phyloP scores from a whole-genome alignment of 305 asterid species.

The Fraxinus angustifolia region DNA sequence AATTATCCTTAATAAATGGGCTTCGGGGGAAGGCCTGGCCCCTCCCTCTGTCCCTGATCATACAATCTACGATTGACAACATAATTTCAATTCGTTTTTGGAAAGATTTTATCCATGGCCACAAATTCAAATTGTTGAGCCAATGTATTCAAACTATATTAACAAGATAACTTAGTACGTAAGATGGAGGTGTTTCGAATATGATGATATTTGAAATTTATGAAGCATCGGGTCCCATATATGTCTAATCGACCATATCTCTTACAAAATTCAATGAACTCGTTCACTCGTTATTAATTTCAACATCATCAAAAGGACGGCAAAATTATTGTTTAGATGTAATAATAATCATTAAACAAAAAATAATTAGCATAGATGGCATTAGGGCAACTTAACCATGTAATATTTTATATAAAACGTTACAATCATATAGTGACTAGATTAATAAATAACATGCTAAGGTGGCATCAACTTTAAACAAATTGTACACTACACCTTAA shows the following conservation, averaged over 20 bases:
- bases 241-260: not conserved
- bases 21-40: no score
- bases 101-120: no score
- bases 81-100: no score
- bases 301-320: slow-evolving; percentile 12
- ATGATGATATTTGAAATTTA: not conserved
- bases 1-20: no score
- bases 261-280: not conserved
- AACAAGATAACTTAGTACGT: not conserved
- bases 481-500: not conserved
- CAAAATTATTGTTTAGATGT: slow-evolving; percentile 2
- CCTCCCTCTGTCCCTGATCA: no score
- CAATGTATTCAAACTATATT: not conserved
- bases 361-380: not conserved
- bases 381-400: slow-evolving; percentile 6
- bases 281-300: not conserved
- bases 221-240: not conserved
- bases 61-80: no score
- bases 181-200: not conserved
- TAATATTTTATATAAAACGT: not conserved
- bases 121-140: not conserved
- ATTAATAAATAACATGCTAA: slow-evolving; percentile 16
- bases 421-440: slow-evolving; percentile 20
- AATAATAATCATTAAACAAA: not conserved
- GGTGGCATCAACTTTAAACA: slow-evolving; percentile 19